These are phyloP conservation scores for Backusella mclennaniae DNA, from an alignment of 192 early-diverging fungal species.

Conservation along the genomic window DNA sequence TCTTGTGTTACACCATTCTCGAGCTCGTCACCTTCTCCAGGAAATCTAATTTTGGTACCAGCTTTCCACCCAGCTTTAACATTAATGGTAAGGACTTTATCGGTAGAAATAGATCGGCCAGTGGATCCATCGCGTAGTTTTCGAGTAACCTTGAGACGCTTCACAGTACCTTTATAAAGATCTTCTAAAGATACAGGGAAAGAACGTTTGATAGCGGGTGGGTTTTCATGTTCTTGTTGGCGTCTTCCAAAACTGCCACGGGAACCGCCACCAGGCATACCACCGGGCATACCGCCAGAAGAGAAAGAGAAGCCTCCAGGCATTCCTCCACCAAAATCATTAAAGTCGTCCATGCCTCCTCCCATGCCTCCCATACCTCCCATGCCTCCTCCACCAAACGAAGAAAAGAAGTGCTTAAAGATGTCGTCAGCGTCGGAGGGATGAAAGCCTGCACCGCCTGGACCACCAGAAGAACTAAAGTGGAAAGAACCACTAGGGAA, in stretches of 20 bases:
- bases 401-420: slow-evolving; percentile 85
- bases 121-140: slow-evolving; percentile 42
- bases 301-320: slow-evolving; percentile 12
- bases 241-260: slow-evolving; percentile 5
- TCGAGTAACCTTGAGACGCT: slow-evolving; percentile 91
- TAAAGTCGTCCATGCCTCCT: slow-evolving; percentile 13
- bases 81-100: slow-evolving; percentile 83
- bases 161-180: slow-evolving; percentile 84
- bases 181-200: slow-evolving; percentile 89
- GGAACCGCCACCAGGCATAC: neutral
- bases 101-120: slow-evolving; percentile 44
- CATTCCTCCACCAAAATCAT: slow-evolving; percentile 32
- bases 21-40: slow-evolving; percentile 85
- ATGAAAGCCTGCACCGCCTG: slow-evolving; percentile 63
- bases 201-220: slow-evolving; percentile 63
- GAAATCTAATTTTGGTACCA: slow-evolving; percentile 94
- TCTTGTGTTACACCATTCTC: slow-evolving; percentile 79
- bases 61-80: slow-evolving; percentile 97
- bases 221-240: slow-evolving; percentile 35
- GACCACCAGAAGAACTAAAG: slow-evolving; percentile 55
- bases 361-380: slow-evolving; percentile 34
- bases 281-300: slow-evolving; percentile 48
- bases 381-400: slow-evolving; percentile 48
- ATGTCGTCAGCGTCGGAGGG: slow-evolving; percentile 89
- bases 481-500: slow-evolving; percentile 51